These are phyloP conservation scores for Aulographum hederae DNA, from an alignment of 2,329 filamentous ascomycete genomes.

Conservation along the genomic window DNA sequence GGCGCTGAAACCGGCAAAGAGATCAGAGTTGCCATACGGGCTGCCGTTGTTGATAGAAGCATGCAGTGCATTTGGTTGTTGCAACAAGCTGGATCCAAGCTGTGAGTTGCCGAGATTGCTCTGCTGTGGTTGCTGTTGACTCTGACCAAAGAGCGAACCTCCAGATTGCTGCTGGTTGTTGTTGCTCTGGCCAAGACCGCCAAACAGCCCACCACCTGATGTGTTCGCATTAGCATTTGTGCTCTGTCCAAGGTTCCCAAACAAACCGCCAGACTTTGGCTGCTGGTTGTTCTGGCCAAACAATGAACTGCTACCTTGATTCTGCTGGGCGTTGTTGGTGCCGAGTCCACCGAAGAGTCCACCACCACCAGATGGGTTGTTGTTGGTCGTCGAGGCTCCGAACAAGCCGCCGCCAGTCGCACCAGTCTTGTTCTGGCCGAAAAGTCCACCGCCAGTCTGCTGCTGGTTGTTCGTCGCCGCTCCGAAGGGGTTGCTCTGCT, in stretches of 20 bases:
- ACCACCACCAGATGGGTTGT: slow-evolving; percentile 11
- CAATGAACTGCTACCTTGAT: slow-evolving; percentile 12
- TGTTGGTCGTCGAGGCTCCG: slow-evolving; percentile 9
- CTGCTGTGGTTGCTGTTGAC: slow-evolving; percentile 29
- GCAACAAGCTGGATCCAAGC: slow-evolving; percentile 25
- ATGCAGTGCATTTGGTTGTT: slow-evolving; percentile 40
- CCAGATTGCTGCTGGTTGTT: slow-evolving; percentile 19
- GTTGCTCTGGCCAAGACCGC: slow-evolving; percentile 21
- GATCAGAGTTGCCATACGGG: slow-evolving; percentile 73
- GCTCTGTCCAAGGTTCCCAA: slow-evolving; percentile 12
- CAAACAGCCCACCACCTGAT: slow-evolving; percentile 29
- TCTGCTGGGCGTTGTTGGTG: slow-evolving; percentile 10
- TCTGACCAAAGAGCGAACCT: slow-evolving; percentile 34
- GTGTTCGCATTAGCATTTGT: slow-evolving; percentile 19
- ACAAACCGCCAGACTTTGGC: slow-evolving; percentile 36
- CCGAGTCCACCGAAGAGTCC: slow-evolving; percentile 17
- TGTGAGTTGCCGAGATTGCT: slow-evolving; percentile 30
- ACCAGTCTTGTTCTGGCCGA: slow-evolving; percentile 18
- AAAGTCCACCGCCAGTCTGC: slow-evolving; percentile 20
- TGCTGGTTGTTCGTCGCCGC: slow-evolving; percentile 8
- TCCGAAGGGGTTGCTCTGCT: slow-evolving; percentile 32
- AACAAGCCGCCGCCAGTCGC: slow-evolving; percentile 14
- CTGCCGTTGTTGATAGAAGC: slow-evolving; percentile 64
- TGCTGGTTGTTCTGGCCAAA: slow-evolving; percentile 26
- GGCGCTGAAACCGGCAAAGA: slow-evolving; percentile 59